These are phyloP conservation scores for Glebionis coronaria DNA, from an alignment of 129 eudicot genomes.

Conservation along the genomic window DNA sequence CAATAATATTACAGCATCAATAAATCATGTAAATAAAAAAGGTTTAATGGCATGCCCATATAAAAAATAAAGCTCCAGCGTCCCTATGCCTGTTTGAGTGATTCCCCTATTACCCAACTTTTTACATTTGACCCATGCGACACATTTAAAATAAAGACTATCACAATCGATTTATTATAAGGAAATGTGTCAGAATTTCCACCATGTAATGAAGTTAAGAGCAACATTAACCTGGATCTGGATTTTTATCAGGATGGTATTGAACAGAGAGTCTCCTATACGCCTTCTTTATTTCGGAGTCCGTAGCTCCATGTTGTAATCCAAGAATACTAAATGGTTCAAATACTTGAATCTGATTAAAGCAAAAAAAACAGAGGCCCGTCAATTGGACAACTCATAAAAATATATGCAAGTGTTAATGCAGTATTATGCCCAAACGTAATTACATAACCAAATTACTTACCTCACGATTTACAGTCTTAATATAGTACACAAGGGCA, in stretches of 20 bases:
- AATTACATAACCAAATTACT: constrained; percentile 12
- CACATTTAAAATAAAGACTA: too few relatives aligned
- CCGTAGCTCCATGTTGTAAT: constrained; percentile 87
- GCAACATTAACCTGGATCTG: constrained; percentile 78
- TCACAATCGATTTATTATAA: neutral
- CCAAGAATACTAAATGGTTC: constrained; percentile 96
- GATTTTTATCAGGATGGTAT: constrained; percentile 98
- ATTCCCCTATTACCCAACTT: too few relatives aligned
- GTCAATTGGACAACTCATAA: neutral
- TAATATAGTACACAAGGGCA: constrained; percentile 68
- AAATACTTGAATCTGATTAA: constrained; percentile 64
- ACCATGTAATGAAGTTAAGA: constrained; percentile 3
- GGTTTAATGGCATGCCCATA: too few relatives aligned
- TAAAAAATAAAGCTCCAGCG: too few relatives aligned
- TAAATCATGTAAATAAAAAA: too few relatives aligned
- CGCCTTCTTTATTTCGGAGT: constrained; percentile 81
- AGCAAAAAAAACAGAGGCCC: neutral
- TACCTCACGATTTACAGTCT: constrained; percentile 77
- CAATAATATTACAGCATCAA: too few relatives aligned
- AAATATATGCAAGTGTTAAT: constrained; percentile 7
- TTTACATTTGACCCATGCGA: too few relatives aligned
- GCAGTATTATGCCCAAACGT: neutral
- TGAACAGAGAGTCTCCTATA: constrained; percentile 87
- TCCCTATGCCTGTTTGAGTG: too few relatives aligned
- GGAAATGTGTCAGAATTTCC: too few relatives aligned